Conservation (phyloP, 345 rosid genomes). For the Pseudoturritis turrita region DNA sequence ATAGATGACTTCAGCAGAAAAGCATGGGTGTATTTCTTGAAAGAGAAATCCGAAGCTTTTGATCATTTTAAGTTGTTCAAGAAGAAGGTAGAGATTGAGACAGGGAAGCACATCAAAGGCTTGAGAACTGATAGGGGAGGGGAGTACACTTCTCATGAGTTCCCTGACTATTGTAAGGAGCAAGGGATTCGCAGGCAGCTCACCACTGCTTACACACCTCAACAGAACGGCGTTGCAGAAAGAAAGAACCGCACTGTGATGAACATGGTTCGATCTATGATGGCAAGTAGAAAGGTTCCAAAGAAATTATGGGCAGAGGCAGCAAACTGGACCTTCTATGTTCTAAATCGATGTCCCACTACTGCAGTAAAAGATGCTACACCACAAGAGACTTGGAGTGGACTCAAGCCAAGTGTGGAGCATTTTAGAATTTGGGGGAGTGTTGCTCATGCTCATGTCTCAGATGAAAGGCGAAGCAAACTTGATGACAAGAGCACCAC, state of each 20-base stretch:
- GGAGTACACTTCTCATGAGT: neutral
- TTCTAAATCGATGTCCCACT: neutral
- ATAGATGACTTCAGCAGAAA: too few species aligned
- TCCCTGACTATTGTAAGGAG: neutral
- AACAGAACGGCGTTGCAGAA: neutral
- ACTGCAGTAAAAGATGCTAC: neutral
- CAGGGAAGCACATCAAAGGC: neutral
- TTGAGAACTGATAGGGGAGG: neutral
- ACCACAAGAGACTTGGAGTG: neutral
- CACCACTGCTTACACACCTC: neutral
- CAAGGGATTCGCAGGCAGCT: neutral
- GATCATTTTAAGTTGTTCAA: neutral
- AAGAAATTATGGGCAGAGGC: conserved; percentile 1
- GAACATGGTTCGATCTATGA: neutral
- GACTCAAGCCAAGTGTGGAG: neutral
- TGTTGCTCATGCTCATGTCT: neutral
- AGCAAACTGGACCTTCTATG: neutral
- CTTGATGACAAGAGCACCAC: neutral
- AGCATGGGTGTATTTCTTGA: neutral
- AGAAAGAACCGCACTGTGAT: neutral
- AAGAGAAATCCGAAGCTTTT: neutral
- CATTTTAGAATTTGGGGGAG: neutral
- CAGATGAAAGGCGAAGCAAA: neutral
- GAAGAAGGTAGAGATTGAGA: neutral
- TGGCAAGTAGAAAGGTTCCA: neutral